Percentiles rank a stretch among this genome's conserved stretches.
These are phyloP conservation scores for Phalaenopsis aphrodite DNA, from an alignment of 106 monocot species.

Conservation along the genomic window DNA sequence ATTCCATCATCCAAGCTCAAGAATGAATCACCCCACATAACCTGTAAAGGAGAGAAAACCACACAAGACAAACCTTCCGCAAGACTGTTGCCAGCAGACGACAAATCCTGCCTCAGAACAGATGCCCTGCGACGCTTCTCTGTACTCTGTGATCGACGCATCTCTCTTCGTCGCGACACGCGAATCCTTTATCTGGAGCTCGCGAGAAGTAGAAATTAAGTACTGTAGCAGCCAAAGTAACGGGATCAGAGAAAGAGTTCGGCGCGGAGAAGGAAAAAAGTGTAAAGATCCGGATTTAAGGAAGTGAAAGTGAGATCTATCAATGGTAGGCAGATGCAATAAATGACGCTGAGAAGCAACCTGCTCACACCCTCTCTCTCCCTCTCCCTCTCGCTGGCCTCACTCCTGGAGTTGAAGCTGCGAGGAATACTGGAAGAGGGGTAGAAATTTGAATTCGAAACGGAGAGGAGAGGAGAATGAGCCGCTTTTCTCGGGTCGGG, in stretches of 20 bases:
- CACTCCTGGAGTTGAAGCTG: neutral
- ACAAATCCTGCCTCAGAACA: neutral
- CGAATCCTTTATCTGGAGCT: neutral
- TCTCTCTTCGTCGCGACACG: neutral
- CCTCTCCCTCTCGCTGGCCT: neutral
- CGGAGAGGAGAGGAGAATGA: neutral
- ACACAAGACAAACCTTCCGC: neutral
- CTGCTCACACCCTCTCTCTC: neutral
- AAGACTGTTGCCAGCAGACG: neutral
- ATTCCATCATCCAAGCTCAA: neutral
- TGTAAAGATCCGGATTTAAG: neutral
- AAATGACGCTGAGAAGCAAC: neutral
- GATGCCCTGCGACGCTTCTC: neutral
- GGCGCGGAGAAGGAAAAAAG: neutral
- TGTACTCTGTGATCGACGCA: slow-evolving; percentile 1
- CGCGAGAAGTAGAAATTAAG: neutral
- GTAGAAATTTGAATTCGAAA: slow-evolving; percentile 8
- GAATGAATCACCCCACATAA: neutral
- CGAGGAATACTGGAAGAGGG: too few relatives aligned
- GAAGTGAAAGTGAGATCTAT: neutral
- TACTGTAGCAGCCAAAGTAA: neutral
- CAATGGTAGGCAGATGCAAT: slow-evolving; percentile 3
- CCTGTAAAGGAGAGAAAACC: neutral
- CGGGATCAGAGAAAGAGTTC: neutral
- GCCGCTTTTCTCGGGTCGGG: neutral